phyloP scores from a whole-genome alignment of 495 filamentous ascomycete genomes.

The Penicillium chermesinum region DNA sequence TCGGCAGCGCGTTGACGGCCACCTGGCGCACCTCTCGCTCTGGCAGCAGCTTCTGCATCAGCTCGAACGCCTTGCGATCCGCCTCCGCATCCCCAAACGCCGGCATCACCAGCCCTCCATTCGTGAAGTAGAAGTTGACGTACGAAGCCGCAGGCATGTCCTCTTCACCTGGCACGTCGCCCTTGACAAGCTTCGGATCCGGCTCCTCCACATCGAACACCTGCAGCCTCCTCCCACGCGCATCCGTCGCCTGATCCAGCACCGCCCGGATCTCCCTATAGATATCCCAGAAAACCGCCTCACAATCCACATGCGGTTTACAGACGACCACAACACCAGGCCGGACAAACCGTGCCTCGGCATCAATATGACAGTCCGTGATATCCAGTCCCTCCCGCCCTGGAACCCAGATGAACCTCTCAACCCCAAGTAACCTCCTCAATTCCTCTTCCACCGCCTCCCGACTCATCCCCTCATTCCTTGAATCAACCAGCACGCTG shows the following conservation, averaged over 20 bases:
- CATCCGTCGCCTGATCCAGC: conserved; percentile 20
- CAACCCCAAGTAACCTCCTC: conserved; percentile 19
- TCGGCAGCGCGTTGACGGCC: conserved; percentile 23
- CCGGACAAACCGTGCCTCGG: conserved; percentile 26
- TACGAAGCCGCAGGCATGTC: conserved; percentile 25
- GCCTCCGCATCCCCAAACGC: conserved; percentile 26
- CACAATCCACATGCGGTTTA: conserved; percentile 16
- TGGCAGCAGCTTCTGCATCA: conserved; percentile 19
- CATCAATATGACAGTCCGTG: conserved; percentile 34
- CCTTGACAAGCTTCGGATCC: conserved; percentile 20
- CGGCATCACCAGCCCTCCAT: conserved; percentile 31
- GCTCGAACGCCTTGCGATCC: conserved; percentile 24
- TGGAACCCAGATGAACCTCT: conserved; percentile 33
- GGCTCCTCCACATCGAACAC: conserved; percentile 29
- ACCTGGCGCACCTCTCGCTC: conserved; percentile 24
- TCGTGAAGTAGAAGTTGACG: conserved; percentile 36
- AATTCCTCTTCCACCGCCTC: conserved; percentile 22
- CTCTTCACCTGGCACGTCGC: conserved; percentile 19
- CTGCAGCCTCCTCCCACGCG: conserved; percentile 21
- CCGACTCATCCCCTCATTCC: conserved; percentile 23
- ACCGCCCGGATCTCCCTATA: conserved; percentile 26
- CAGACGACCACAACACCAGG: conserved; percentile 31
- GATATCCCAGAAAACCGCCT: conserved; percentile 20
- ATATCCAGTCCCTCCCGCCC: conserved; percentile 28
- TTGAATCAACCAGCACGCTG: conserved; percentile 23